A percentile compares a stretch with the other conserved stretches of the same genome.
Conservation (phyloP, 1,139 yeast genomes). For the Candida sanyaensis region DNA sequence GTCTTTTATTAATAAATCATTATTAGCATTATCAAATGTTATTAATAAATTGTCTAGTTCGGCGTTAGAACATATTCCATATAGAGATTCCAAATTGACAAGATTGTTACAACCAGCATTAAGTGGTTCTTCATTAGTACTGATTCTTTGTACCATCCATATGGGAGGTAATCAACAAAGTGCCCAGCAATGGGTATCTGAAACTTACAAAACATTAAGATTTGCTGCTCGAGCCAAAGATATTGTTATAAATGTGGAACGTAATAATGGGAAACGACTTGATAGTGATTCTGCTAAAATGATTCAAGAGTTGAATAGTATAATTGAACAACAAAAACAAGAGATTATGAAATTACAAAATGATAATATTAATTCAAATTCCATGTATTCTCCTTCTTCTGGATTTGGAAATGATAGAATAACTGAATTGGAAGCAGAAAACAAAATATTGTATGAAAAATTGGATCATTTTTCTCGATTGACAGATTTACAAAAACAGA, state of each 20-base stretch:
- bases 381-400: background rate
- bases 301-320: conserved; percentile 47
- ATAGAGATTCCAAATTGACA: conserved; percentile 89
- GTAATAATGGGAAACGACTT: conserved; percentile 38
- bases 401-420: conserved; percentile 19
- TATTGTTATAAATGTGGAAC: conserved; percentile 67
- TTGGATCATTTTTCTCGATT: conserved; percentile 69
- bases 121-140: conserved; percentile 84
- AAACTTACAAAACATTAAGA: conserved; percentile 82
- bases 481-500: conserved; percentile 60
- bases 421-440: conserved; percentile 60
- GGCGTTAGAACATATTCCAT: conserved; percentile 70
- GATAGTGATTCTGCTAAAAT: conserved; percentile 41
- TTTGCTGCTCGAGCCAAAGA: conserved; percentile 95
- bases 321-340: conserved; percentile 44
- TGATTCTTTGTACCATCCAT: conserved; percentile 84
- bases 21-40: conserved; percentile 86
- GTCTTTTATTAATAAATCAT: conserved; percentile 84
- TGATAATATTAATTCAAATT: conserved; percentile 4
- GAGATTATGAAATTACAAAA: conserved; percentile 36
- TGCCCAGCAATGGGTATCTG: conserved; percentile 55
- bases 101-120: conserved; percentile 87
- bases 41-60: conserved; percentile 68
- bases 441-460: conserved; percentile 59
- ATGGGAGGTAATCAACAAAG: conserved; percentile 41